A percentile compares a stretch with the other conserved stretches of the same genome.
These are phyloP conservation scores for Acanthamoeba healyi DNA, from an alignment of 208 protist genomes.

Conservation along the genomic window DNA sequence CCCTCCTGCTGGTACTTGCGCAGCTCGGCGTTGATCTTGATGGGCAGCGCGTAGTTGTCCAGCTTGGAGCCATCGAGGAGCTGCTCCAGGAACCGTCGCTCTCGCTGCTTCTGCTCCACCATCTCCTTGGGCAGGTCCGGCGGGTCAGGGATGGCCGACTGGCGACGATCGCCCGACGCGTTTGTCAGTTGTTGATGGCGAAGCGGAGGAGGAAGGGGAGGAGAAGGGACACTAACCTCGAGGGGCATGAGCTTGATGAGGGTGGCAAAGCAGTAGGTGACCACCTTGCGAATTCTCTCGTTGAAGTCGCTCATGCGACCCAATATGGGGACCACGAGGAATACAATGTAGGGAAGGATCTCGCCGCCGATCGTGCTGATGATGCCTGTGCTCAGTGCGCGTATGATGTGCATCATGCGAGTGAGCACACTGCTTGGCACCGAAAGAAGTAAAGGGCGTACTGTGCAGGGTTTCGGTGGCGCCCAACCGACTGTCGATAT, in stretches of 20 bases:
- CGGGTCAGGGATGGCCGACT: conserved; percentile 74
- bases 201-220: background rate
- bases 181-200: too few relatives aligned
- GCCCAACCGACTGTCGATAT: conserved; percentile 35
- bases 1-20: conserved; percentile 94
- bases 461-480: conserved; percentile 19
- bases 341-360: conserved; percentile 88
- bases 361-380: conserved; percentile 82
- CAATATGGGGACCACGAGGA: conserved; percentile 87
- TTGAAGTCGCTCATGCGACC: conserved; percentile 88
- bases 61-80: conserved; percentile 87
- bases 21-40: conserved; percentile 89
- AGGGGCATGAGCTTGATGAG: conserved; percentile 91
- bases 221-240: too few relatives aligned
- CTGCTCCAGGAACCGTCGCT: conserved; percentile 90
- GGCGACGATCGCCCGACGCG: too few relatives aligned
- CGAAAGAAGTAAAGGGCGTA: background rate
- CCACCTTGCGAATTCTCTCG: conserved; percentile 79
- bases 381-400: conserved; percentile 70
- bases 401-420: background rate
- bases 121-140: conserved; percentile 76
- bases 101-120: conserved; percentile 25
- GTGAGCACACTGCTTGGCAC: background rate
- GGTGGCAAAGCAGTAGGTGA: conserved; percentile 88
- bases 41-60: conserved; percentile 80